A percentile compares a stretch with the other conserved stretches of the same genome.
phyloP scores from a whole-genome alignment of 1,139 yeast genomes.

The Debaryomyces sp. region DNA sequence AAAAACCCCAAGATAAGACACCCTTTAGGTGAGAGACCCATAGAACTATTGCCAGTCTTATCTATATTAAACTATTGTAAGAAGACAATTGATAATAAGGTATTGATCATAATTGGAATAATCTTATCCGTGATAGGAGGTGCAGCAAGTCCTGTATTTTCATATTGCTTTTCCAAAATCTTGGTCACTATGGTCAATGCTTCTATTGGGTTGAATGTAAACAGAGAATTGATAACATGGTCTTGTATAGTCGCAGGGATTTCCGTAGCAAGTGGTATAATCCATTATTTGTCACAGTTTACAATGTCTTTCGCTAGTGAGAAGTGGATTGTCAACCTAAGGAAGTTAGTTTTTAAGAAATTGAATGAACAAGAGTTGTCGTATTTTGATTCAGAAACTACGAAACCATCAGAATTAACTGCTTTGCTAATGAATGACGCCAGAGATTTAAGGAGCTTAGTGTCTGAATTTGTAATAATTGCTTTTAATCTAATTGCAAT shows the following conservation, averaged over 20 bases:
- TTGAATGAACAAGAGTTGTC: conserved; percentile 56
- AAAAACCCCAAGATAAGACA: conserved; percentile 7
- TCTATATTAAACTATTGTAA: conserved; percentile 40
- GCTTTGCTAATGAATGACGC: conserved; percentile 78
- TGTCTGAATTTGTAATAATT: conserved; percentile 63
- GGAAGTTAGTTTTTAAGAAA: conserved; percentile 51
- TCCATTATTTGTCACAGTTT: conserved; percentile 53
- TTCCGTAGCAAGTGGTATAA: conserved; percentile 61
- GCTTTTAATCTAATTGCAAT: conserved; percentile 55
- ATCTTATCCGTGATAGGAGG: conserved; percentile 59
- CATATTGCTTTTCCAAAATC: conserved; percentile 73
- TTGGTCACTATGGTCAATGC: conserved; percentile 56
- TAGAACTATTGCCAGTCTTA: conserved; percentile 27
- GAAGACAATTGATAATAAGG: conserved; percentile 34
- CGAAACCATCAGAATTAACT: conserved; percentile 58
- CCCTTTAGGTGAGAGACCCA: conserved; percentile 11
- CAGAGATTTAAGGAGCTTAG: conserved; percentile 69
- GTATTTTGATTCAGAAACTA: conserved; percentile 50
- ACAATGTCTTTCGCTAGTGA: conserved; percentile 65
- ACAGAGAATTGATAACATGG: conserved; percentile 57
- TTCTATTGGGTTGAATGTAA: conserved; percentile 28
- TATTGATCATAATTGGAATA: conserved; percentile 53
- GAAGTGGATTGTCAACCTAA: conserved; percentile 59
- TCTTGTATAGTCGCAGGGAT: conserved; percentile 62
- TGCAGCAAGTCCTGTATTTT: conserved; percentile 71